Evolutionary conservation across 2,329 filamentous ascomycete genomes (phyloP).

Genomic region (Sporothrix globosa): DNA sequence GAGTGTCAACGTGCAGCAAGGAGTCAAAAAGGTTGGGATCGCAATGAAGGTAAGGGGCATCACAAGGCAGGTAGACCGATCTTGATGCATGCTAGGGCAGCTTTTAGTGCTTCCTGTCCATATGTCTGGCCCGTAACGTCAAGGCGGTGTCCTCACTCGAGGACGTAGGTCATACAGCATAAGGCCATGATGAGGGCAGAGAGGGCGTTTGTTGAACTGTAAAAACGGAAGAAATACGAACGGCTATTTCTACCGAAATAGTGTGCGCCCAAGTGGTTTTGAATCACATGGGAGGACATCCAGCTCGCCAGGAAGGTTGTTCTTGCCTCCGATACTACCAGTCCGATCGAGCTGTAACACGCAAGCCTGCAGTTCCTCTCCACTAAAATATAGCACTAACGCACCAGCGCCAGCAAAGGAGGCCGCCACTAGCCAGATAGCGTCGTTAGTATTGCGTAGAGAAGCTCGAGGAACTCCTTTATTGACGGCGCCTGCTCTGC

Average conservation of each 20-base stretch:
- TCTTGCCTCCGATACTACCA: conserved; percentile 7
- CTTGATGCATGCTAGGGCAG: conserved; percentile 2
- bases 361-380: conserved; percentile 5
- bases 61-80: background rate
- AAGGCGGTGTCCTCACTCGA: background rate
- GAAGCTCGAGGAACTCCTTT: background rate
- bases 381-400: conserved; percentile 22
- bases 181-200: background rate
- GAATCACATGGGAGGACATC: conserved; percentile 9
- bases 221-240: conserved; percentile 16
- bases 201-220: background rate
- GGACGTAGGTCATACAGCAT: background rate
- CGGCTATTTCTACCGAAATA: background rate
- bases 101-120: background rate
- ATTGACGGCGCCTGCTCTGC: conserved; percentile 9
- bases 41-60: background rate
- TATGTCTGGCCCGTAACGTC: background rate
- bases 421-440: background rate
- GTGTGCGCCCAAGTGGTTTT: background rate
- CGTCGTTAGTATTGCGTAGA: background rate
- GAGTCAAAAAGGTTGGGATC: background rate
- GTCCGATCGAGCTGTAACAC: conserved; percentile 17
- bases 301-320: background rate
- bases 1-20: background rate
- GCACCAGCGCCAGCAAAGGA: conserved; percentile 12